These are phyloP conservation scores for Aspergillus fijiensis DNA, from an alignment of 2,329 filamentous ascomycete genomes.

Conservation along the genomic window DNA sequence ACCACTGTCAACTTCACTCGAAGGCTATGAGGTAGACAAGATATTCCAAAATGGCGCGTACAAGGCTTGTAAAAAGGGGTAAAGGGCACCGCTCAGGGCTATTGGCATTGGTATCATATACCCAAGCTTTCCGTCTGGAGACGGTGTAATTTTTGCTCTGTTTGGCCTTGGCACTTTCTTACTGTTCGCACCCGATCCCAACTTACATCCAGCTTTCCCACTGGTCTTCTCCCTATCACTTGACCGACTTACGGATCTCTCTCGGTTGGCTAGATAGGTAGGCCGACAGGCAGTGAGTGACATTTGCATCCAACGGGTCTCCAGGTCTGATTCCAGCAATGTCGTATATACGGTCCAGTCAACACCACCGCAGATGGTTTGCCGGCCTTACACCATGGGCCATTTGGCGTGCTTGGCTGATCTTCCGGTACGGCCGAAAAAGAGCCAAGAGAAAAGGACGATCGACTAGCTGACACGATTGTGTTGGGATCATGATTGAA, in stretches of 20 bases:
- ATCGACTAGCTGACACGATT: conserved; percentile 3
- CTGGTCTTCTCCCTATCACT: not conserved
- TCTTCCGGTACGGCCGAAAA: not conserved
- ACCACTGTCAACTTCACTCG: not conserved
- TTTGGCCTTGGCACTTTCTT: conserved; percentile 1
- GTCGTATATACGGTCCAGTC: not conserved
- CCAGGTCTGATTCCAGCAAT: not conserved
- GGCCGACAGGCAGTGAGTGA: not conserved
- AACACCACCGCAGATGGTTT: not conserved
- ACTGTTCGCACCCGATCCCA: conserved; percentile 8
- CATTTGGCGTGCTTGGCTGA: not conserved
- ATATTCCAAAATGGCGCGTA: not conserved
- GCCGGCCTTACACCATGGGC: not conserved
- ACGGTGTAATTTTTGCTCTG: not conserved
- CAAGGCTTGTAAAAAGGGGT: not conserved
- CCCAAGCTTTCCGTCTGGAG: not conserved
- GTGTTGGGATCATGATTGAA: not conserved
- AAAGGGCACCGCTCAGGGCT: not conserved
- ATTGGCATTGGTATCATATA: not conserved
- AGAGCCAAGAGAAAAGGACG: not conserved
- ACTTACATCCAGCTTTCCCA: not conserved
- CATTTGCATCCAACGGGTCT: not conserved
- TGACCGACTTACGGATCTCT: not conserved
- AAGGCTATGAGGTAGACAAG: not conserved
- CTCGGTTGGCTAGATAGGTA: not conserved